phyloP scores from a whole-genome alignment of 768 basidiomycete genomes.

The Dendrothele bispora region DNA sequence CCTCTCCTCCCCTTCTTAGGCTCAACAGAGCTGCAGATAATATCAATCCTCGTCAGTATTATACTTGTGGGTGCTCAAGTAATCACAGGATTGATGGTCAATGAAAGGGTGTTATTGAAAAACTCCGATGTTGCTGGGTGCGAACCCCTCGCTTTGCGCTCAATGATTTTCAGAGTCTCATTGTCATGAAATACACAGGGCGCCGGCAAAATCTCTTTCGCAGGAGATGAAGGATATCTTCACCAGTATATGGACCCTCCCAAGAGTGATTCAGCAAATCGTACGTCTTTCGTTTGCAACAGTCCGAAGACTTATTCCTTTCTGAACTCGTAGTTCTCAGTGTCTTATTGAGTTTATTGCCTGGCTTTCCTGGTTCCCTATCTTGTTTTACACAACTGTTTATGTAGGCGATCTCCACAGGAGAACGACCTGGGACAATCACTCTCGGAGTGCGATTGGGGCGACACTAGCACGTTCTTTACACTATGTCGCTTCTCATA shows the following conservation, averaged over 20 bases:
- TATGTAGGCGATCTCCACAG: conserved; percentile 90
- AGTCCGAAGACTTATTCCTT: too few relatives aligned
- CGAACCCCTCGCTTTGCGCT: too few relatives aligned
- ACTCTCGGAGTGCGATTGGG: too few relatives aligned
- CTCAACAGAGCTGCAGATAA: conserved; percentile 74
- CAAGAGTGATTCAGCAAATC: conserved; percentile 75
- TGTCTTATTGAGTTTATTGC: too few relatives aligned
- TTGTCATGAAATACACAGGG: conserved; percentile 17
- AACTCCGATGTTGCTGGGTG: conserved; percentile 8
- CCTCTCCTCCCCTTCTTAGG: conserved; percentile 73
- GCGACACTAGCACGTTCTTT: too few relatives aligned
- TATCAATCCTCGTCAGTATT: conserved; percentile 72
- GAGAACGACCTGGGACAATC: conserved; percentile 38
- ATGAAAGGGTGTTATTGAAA: conserved; percentile 68
- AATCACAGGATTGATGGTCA: conserved; percentile 58
- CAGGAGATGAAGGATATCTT: conserved; percentile 67
- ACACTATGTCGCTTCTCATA: too few relatives aligned
- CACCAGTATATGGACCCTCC: conserved; percentile 66
- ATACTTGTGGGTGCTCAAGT: conserved; percentile 67
- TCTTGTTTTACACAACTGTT: conserved; percentile 84
- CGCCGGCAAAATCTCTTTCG: conserved; percentile 27
- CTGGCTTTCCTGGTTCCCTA: conserved; percentile 91
- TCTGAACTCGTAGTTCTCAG: too few relatives aligned
- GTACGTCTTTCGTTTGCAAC: too few relatives aligned
- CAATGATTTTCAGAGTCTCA: neutral